A percentile compares a stretch with the other conserved stretches of the same genome.
These are phyloP conservation scores for Hirschioporus abietinus DNA, from an alignment of 768 basidiomycete genomes.

Conservation along the genomic window DNA sequence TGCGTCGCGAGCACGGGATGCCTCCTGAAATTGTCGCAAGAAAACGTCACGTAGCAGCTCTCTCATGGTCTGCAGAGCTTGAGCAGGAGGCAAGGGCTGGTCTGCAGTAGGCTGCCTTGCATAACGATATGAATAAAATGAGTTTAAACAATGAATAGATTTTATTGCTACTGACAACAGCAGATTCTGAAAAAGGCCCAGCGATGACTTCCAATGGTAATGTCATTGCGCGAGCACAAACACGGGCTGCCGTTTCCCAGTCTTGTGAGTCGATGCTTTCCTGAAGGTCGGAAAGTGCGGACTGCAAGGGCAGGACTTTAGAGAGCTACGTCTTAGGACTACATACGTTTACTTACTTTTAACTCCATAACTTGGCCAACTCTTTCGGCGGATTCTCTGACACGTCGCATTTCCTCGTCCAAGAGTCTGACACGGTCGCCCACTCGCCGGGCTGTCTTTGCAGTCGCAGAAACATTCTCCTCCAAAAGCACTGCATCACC, in stretches of 20 bases:
- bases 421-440: constrained; percentile 86
- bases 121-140: constrained; percentile 8
- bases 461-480: constrained; percentile 62
- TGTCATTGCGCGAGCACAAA: constrained; percentile 87
- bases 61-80: constrained; percentile 74
- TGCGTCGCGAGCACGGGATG: constrained; percentile 77
- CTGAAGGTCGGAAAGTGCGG: constrained; percentile 54
- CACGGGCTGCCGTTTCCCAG: constrained; percentile 93
- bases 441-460: constrained; percentile 78
- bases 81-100: constrained; percentile 77
- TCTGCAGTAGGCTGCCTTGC: constrained; percentile 78
- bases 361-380: constrained; percentile 93
- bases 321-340: constrained; percentile 3
- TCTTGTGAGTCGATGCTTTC: constrained; percentile 72
- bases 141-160: constrained; percentile 4
- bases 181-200: constrained; percentile 79
- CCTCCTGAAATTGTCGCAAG: constrained; percentile 72
- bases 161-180: constrained; percentile 60
- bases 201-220: constrained; percentile 72
- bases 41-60: constrained; percentile 74
- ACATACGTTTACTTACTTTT: constrained; percentile 51
- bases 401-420: constrained; percentile 90
- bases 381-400: constrained; percentile 85
- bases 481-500: constrained; percentile 51
- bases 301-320: constrained; percentile 42